Base-by-base conservation (phyloP, 108 stramenopile genomes). In the Conticribra guillardii region DNA sequence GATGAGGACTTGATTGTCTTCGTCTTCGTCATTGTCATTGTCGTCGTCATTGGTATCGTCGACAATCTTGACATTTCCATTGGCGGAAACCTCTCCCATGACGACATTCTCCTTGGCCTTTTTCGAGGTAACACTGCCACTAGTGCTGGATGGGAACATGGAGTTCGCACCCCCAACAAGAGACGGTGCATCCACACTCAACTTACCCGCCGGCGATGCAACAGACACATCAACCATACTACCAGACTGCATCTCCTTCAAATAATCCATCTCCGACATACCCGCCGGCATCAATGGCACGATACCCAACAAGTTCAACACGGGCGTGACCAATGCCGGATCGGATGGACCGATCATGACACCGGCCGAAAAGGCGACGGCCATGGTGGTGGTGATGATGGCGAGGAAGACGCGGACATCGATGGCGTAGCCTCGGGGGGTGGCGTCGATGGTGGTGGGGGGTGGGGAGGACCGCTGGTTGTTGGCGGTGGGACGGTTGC, bases 351-450 rank as follows among this genome's bases (percentile, higher is more conserved):
- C 90, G 55, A 89, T 54, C 54, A 72, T 70, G 27, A 92, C 88
- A 4, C 91, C 91, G 27, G 83, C 74, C 3, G 76, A 67, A 63
- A 92, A 92, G 44, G 87, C 71, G 24, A 86, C 51, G 28, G 78
- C 87, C 88, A 92, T 92, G 60, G 87, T 87, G 18, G 76, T 69
- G 51, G 86, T 85, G 68, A 89, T 87, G 47, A 80, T 70, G 17
- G 71, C 64, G 22, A 92, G 54, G 61, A 89, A 92, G 52, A 92
- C 70, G 24, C 91, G 91, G 61, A 92, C 86, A 67, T 92, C 91
- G 41, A 89, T 68, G 32, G 41, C 18, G 45, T 72, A 72, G 60
- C 71, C 71, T 44, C 18, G 29, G 27, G 60, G 53, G 1, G 53
- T 26, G 19, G 51, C 64, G 21, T 66, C 62, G 29, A 63, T 49